Percentiles rank a stretch among this genome's conserved stretches.
These are phyloP conservation scores for Aspergillus neotritici DNA, from an alignment of 2,329 filamentous ascomycete genomes.

Conservation along the genomic window DNA sequence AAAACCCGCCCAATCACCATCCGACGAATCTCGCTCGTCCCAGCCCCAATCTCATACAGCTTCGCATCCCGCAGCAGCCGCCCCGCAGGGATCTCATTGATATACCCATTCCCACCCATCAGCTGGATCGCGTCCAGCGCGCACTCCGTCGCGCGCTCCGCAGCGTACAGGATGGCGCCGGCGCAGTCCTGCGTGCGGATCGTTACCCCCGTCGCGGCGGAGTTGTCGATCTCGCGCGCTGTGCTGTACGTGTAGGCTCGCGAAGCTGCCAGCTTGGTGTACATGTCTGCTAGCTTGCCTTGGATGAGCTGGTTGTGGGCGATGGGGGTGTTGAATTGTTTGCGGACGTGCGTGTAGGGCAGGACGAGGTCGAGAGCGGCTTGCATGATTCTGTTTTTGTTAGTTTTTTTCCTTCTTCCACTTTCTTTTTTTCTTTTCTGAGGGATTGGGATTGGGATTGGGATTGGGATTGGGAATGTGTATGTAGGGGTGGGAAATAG, in stretches of 20 bases:
- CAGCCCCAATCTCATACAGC: conserved; percentile 94
- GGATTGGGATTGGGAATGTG: background rate
- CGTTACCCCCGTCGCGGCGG: conserved; percentile 42
- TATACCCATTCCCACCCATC: conserved; percentile 90
- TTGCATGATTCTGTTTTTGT: conserved; percentile 69
- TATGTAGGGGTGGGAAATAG: background rate
- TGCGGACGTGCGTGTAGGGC: conserved; percentile 81
- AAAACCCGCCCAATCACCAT: conserved; percentile 93
- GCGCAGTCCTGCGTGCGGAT: conserved; percentile 90
- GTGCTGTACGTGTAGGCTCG: conserved; percentile 84
- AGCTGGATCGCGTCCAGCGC: conserved; percentile 85
- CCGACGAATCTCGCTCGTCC: conserved; percentile 85
- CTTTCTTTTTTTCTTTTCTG: background rate
- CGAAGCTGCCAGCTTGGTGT: conserved; percentile 81
- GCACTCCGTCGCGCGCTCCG: conserved; percentile 77
- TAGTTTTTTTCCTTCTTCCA: conserved; percentile 3
- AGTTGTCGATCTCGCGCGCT: conserved; percentile 72
- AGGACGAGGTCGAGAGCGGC: conserved; percentile 77
- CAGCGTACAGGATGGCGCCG: conserved; percentile 86
- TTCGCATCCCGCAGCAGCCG: conserved; percentile 72
- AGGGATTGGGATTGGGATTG: no score
- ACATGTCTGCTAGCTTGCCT: conserved; percentile 93
- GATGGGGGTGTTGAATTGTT: conserved; percentile 81
- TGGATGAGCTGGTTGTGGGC: conserved; percentile 91
- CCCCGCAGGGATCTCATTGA: conserved; percentile 90